These are phyloP conservation scores for Borovskyia barvae DNA, from an alignment of 208 protist genomes.

Conservation along the genomic window DNA sequence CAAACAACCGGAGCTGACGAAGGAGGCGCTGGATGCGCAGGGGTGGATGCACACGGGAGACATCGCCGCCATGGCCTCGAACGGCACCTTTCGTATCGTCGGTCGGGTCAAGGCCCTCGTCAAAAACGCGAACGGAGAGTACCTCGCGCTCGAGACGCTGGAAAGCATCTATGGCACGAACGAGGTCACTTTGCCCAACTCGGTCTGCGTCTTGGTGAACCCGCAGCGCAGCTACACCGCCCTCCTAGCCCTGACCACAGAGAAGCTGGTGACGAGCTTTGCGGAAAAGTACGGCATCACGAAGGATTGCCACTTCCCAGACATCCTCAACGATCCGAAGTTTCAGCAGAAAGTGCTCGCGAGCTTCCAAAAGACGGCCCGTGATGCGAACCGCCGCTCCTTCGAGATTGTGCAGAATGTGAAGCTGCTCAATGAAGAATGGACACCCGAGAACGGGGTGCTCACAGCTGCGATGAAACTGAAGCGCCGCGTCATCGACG, in stretches of 20 bases:
- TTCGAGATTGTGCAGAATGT: conserved; percentile 69
- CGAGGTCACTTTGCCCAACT: conserved; percentile 48
- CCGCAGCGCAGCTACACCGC: conserved; percentile 71
- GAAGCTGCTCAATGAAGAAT: conserved; percentile 65
- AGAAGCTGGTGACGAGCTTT: conserved; percentile 52
- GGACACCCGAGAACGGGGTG: conserved; percentile 79
- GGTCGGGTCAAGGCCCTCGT: conserved; percentile 90
- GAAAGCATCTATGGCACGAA: conserved; percentile 72
- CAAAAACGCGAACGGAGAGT: conserved; percentile 92
- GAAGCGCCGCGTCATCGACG: conserved; percentile 59
- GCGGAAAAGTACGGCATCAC: conserved; percentile 52
- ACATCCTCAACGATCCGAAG: conserved; percentile 37
- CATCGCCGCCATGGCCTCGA: conserved; percentile 56
- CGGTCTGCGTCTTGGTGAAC: conserved; percentile 76
- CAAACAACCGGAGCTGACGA: conserved; percentile 82
- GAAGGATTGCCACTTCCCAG: conserved; percentile 36
- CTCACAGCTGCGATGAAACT: conserved; percentile 87
- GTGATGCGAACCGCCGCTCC: conserved; percentile 54
- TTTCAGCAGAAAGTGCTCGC: conserved; percentile 43
- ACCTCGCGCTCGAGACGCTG: conserved; percentile 85
- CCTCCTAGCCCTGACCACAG: conserved; percentile 48
- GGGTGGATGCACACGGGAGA: conserved; percentile 91
- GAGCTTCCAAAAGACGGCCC: conserved; percentile 50
- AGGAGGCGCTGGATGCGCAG: conserved; percentile 69
- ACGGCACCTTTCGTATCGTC: conserved; percentile 71